Evolutionary conservation across 768 basidiomycete genomes (phyloP), one percentile per base, ranked within the genome.

Genomic region (Podaxis sp.): DNA sequence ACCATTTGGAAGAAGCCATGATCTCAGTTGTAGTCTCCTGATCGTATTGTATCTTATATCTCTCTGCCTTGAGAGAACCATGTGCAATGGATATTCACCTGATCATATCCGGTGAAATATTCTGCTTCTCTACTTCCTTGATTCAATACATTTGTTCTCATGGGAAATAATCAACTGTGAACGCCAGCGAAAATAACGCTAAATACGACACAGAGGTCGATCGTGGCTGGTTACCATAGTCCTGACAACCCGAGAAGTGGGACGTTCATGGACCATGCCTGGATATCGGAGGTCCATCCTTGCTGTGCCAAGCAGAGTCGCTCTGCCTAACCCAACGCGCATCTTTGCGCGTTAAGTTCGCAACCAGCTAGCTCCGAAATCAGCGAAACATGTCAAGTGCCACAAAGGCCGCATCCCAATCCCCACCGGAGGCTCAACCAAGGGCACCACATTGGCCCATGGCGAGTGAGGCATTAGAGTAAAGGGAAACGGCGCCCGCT

Each of bases 401-500:
- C 95, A 96, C 77, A 97, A 96, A 73, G 96, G 95, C 57, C 83
- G 88, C 51, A 83, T 93, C 49, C 92, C 92, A 7, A 85, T 96
- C 55, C 93, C 93, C 1, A 87, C 76, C 36, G 96, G 96, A 59
- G 97, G 97, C 12, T 95, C 94, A 17, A 92, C 86, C 12, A 92
- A 94, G 72, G 97, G 96, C 24, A 96, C 97, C 3, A 94, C 94
- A 1, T 85, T 98, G 44, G 87, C 93, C 12, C 93, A 87, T 68
- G 97, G 95, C 44, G 90, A 96, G 6, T 99, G 88, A 84, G 97
- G 97, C 8, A 84, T 98, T 52, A 79, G 96, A 57, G 90, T 97
- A 52, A 91, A 92, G 68, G 90, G 88, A 0, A 83, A 91, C 61
- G 93, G 93, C 0, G 83, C 84, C 52, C 81, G 95, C 36, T 78